Base-by-base conservation (phyloP, 2,329 filamentous ascomycete species). In the Aspergillus unguis region DNA sequence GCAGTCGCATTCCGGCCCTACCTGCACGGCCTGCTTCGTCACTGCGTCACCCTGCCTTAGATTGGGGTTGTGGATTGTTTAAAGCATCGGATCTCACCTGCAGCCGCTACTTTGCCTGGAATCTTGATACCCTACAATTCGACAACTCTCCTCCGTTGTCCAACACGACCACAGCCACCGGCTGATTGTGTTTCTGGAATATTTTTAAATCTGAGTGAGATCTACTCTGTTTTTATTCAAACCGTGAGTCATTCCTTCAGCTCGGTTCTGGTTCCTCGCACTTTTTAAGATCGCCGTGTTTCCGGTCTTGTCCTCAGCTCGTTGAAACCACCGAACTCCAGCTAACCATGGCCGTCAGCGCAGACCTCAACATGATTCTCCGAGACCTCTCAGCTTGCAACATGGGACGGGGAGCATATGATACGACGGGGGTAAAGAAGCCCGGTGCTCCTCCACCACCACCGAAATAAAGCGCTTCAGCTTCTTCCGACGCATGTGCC, bases 371-470 rank as follows among this genome's bases (percentile, higher is more conserved):
- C 36, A 75, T 75, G 73, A 73, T 75, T 57, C 63, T 69, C 45
- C 67, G 71, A 61, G 71, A 70, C 55, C 62, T 68, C 36, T 71
- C 69, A 48, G 67, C 70, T 46, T 71, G 65, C 65, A 77, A 78
- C 64, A 78, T 78, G 75, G 77, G 76, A 54, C 73, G 77, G 58
- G 77, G 77, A 52, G 76, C 74, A 53, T 79, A 79, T 57, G 77
- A 79, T 58, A 79, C 77, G 37, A 79, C 77, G 5, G 77, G 77
- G 28, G 75, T 78, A 25, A 75, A 76, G 58, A 78, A 78, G 65
- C 77, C 75, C 40, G 67, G 67, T 41, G 67, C 65, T 56, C 70
- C 72, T 52, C 74, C 75, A 61, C 76, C 75, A 57, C 73, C 72
- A 41, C 73, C 74, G 35, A 57, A 52, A 57, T 57, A 58, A 61